These are phyloP conservation scores for Xerocomus amazonicus DNA, from an alignment of 1,284 basidiomycete genomes.

Conservation along the genomic window DNA sequence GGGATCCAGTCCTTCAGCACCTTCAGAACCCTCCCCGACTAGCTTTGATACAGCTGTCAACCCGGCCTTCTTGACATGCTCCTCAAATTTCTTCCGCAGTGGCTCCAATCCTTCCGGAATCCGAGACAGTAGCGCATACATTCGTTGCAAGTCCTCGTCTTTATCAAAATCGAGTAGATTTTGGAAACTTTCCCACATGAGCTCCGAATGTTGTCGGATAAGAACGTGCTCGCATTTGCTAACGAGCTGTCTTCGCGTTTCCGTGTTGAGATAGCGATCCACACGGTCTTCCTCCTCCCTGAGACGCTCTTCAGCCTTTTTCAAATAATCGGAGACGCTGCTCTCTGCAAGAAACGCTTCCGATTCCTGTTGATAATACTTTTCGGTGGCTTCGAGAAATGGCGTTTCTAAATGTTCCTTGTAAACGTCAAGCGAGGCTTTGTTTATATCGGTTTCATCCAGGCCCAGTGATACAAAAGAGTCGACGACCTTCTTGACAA, in stretches of 20 bases:
- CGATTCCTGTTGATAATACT: constrained; percentile 91
- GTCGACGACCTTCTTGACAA: constrained; percentile 96
- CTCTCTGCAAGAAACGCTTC: constrained; percentile 88
- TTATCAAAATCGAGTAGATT: constrained; percentile 89
- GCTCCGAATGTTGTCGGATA: constrained; percentile 82
- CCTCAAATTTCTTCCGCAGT: constrained; percentile 89
- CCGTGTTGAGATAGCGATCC: constrained; percentile 89
- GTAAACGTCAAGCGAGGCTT: constrained; percentile 93
- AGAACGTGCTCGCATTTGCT: constrained; percentile 91
- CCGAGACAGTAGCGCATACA: constrained; percentile 90
- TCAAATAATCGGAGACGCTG: constrained; percentile 94
- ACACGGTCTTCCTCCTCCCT: constrained; percentile 96
- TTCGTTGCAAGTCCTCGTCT: constrained; percentile 89
- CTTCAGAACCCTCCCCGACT: constrained; percentile 63
- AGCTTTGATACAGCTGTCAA: constrained; percentile 82
- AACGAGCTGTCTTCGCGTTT: constrained; percentile 84
- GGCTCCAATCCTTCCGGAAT: constrained; percentile 92
- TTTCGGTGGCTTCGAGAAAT: constrained; percentile 87
- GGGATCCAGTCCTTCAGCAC: constrained; percentile 70
- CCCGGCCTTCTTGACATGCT: constrained; percentile 90
- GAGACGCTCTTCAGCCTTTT: constrained; percentile 90
- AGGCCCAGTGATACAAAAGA: constrained; percentile 96
- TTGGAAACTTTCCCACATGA: constrained; percentile 97
- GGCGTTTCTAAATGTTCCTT: constrained; percentile 86
- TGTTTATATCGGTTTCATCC: constrained; percentile 88